phyloP scores from a whole-genome alignment of 1,284 basidiomycete genomes.

The Trichosporon faecale region DNA sequence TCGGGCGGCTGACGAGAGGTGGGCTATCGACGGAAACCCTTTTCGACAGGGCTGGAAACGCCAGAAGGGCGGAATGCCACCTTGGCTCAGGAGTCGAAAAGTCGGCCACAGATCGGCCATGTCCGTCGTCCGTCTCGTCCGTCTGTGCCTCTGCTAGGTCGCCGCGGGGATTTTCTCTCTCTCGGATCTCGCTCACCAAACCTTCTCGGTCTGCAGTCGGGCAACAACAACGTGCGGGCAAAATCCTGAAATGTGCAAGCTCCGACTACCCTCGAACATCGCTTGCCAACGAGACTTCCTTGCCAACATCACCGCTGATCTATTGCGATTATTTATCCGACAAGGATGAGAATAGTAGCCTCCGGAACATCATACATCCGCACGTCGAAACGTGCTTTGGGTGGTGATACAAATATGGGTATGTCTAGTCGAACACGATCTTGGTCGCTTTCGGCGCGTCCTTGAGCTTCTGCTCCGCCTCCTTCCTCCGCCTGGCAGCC shows the following conservation, averaged over 20 bases:
- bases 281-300: background rate
- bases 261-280: background rate
- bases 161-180: background rate
- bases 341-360: background rate
- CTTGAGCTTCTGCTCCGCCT: slow-evolving; percentile 51
- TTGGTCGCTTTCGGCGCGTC: slow-evolving; percentile 54
- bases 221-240: background rate
- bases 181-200: background rate
- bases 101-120: background rate
- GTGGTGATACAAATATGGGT: background rate
- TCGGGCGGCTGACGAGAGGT: background rate
- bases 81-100: background rate
- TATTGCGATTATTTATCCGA: background rate
- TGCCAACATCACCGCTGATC: background rate
- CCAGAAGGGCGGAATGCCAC: background rate
- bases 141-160: background rate
- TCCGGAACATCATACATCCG: background rate
- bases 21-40: background rate
- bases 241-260: background rate
- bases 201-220: background rate
- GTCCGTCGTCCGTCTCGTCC: slow-evolving; percentile 5
- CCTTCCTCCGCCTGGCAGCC: slow-evolving; percentile 75
- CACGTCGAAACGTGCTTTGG: background rate
- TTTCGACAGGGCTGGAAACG: background rate
- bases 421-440: slow-evolving; percentile 55